Conservation (phyloP, 108 stramenopile genomes). For the Chaetoceros tenuissimus region DNA sequence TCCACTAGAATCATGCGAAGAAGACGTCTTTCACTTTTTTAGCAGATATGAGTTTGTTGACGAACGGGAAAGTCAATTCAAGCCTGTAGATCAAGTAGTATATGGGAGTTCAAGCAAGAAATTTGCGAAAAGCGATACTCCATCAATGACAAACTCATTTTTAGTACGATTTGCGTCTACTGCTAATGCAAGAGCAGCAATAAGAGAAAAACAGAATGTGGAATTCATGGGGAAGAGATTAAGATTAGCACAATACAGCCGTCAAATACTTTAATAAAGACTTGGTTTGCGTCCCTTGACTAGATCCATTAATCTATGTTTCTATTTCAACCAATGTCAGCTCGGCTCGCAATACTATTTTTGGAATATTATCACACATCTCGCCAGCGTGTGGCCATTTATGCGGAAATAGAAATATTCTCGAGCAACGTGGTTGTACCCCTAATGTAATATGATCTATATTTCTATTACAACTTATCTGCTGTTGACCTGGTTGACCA, state of each 20-base stretch:
- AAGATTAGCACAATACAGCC: background rate
- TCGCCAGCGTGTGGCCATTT: conserved; percentile 18
- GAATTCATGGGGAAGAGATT: background rate
- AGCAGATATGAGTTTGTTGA: background rate
- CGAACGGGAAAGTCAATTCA: background rate
- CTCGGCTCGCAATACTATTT: conserved; percentile 26
- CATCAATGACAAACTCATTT: conserved; percentile 11
- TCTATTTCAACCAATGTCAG: conserved; percentile 6
- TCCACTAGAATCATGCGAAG: background rate
- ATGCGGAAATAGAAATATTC: conserved; percentile 30
- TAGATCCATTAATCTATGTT: too few species aligned
- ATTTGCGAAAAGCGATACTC: background rate
- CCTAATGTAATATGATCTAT: conserved; percentile 8
- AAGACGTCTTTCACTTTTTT: background rate
- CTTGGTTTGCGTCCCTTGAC: too few species aligned
- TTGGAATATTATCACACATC: conserved; percentile 10
- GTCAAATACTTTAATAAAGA: background rate
- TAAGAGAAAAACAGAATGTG: conserved; percentile 14
- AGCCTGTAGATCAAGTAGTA: background rate
- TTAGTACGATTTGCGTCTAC: conserved; percentile 28
- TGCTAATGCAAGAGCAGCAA: conserved; percentile 27
- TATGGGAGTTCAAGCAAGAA: background rate
- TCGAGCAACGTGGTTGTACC: conserved; percentile 11
- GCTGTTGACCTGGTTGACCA: too few species aligned
- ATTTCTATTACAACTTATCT: background rate